Evolutionary conservation across 805 yeast genomes (phyloP).

Genomic region (Saturnispora serradocipensis): DNA sequence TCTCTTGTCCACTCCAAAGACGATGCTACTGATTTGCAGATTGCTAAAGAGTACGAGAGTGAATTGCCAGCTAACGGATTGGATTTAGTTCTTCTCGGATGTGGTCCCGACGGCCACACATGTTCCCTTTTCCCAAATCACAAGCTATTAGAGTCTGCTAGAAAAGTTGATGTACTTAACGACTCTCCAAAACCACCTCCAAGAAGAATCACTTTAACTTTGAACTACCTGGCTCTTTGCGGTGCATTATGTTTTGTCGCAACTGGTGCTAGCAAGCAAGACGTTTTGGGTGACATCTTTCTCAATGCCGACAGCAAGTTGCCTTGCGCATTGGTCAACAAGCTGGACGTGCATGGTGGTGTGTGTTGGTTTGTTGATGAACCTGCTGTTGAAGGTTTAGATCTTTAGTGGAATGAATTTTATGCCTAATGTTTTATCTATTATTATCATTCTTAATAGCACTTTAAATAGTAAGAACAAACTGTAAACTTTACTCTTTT

Average conservation of each 20-base stretch:
- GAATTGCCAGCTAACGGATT: conserved; percentile 41
- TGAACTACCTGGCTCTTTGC: conserved; percentile 58
- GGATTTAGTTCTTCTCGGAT: conserved; percentile 73
- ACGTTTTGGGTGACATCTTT: conserved; percentile 63
- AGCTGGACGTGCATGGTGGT: conserved; percentile 31
- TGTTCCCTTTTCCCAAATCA: conserved; percentile 91
- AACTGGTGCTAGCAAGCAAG: conserved; percentile 78
- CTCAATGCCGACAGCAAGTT: conserved; percentile 33
- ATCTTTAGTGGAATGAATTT: conserved; percentile 11
- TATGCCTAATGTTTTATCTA: neutral
- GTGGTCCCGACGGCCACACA: conserved; percentile 96
- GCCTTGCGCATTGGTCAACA: conserved; percentile 73
- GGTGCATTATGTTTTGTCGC: conserved; percentile 68
- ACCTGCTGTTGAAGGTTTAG: conserved; percentile 62
- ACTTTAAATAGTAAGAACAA: no score
- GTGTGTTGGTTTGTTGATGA: conserved; percentile 81
- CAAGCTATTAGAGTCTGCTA: conserved; percentile 45
- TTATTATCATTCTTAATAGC: neutral
- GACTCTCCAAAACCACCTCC: conserved; percentile 94
- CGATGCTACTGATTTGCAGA: conserved; percentile 39
- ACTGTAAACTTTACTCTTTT: no score
- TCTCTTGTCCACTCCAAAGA: conserved; percentile 43
- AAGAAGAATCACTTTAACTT: conserved; percentile 82
- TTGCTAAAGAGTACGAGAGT: conserved; percentile 56
- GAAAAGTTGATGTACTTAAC: conserved; percentile 51